These are phyloP conservation scores for Apiosordaria backusii DNA, from an alignment of 495 filamentous ascomycete genomes.

Conservation along the genomic window DNA sequence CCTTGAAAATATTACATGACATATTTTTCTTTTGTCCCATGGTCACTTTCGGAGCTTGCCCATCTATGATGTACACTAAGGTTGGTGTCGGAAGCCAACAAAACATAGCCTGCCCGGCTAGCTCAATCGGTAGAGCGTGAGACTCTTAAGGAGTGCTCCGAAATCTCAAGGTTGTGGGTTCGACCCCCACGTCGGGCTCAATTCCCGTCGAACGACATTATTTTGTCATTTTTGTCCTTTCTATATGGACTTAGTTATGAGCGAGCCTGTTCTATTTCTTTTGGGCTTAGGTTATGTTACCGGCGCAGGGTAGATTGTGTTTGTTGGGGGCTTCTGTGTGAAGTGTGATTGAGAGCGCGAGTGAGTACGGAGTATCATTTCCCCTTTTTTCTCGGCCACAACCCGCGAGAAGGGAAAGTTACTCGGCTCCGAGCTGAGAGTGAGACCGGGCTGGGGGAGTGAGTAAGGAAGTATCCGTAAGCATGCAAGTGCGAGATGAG, in stretches of 20 bases:
- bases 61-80: background rate
- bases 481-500: too few species aligned
- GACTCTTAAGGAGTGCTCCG: slow-evolving; percentile 59
- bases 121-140: slow-evolving; percentile 83
- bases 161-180: slow-evolving; percentile 29
- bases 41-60: too few species aligned
- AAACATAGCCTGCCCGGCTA: slow-evolving; percentile 46
- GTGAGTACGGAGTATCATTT: too few species aligned
- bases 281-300: background rate
- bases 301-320: too few species aligned
- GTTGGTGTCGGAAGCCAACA: background rate
- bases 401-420: too few species aligned
- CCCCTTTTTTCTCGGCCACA: too few species aligned
- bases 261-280: background rate
- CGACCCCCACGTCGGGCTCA: slow-evolving; percentile 29
- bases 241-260: background rate
- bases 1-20: too few species aligned
- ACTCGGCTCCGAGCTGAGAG: too few species aligned
- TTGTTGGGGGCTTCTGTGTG: too few species aligned
- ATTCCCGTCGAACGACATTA: slow-evolving; percentile 20
- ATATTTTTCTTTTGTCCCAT: too few species aligned
- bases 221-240: slow-evolving; percentile 6
- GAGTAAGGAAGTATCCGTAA: background rate
- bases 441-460: background rate
- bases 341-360: too few species aligned